Conservation (phyloP, 2,329 filamentous ascomycete species). For the Aplosporella prunicola region DNA sequence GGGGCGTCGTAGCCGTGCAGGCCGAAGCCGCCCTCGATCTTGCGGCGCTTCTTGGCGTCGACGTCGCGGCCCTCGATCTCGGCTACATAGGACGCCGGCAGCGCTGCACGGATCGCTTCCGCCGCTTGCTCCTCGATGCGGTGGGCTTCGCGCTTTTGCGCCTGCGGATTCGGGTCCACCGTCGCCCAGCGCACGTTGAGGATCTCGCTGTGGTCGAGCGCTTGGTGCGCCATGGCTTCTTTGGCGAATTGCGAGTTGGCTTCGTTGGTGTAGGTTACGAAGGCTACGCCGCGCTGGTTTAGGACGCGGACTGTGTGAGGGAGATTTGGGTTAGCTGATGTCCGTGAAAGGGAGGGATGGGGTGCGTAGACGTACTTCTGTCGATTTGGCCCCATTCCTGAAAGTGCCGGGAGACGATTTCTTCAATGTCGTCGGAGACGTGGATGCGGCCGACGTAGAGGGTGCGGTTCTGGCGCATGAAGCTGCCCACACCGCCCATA, state of each 20-base stretch:
- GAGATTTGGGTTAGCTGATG: background rate
- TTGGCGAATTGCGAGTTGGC: constrained; percentile 39
- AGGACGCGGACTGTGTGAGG: constrained; percentile 56
- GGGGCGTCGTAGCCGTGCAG: constrained; percentile 87
- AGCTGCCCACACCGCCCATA: constrained; percentile 93
- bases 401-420: constrained; percentile 89
- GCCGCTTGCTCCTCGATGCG: constrained; percentile 93
- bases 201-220: constrained; percentile 81
- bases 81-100: constrained; percentile 83
- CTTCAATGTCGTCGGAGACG: constrained; percentile 93
- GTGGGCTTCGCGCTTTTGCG: constrained; percentile 81
- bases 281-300: constrained; percentile 81
- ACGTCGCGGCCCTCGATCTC: constrained; percentile 89
- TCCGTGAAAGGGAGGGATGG: background rate
- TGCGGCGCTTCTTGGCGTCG: constrained; percentile 77
- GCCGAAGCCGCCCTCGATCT: constrained; percentile 81
- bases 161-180: constrained; percentile 88
- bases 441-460: constrained; percentile 91
- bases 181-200: constrained; percentile 97
- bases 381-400: constrained; percentile 95
- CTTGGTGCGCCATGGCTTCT: constrained; percentile 93
- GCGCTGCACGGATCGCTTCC: constrained; percentile 77
- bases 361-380: constrained; percentile 40
- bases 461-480: constrained; percentile 88
- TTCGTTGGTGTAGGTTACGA: constrained; percentile 89